Conservation (phyloP, 1,139 yeast genomes). For the Saccharomycopsis phalli region DNA sequence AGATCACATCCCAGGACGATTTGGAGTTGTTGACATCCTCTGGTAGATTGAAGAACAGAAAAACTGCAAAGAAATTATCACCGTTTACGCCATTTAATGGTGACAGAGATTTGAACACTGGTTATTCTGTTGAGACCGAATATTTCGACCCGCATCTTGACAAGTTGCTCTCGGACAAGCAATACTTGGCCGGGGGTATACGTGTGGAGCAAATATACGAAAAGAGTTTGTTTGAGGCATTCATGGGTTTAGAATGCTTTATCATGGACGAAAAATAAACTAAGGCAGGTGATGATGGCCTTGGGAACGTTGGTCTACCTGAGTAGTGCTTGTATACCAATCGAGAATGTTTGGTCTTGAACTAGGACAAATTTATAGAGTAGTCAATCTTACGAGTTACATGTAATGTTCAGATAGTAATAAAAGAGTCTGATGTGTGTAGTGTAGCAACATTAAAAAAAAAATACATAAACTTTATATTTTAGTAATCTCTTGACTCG, state of each 20-base stretch:
- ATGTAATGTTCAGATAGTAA: no score
- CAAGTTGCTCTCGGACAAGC: conserved; percentile 53
- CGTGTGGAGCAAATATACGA: conserved; percentile 59
- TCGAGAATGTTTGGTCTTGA: no score
- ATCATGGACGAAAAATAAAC: conserved; percentile 65
- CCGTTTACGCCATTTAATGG: conserved; percentile 96
- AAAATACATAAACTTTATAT: no score
- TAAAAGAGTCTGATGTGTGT: no score
- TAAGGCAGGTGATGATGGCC: no score
- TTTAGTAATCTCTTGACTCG: no score
- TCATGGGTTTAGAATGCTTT: conserved; percentile 78
- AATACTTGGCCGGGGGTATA: conserved; percentile 83
- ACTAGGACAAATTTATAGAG: no score
- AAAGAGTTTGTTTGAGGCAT: conserved; percentile 79
- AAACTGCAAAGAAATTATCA: conserved; percentile 25
- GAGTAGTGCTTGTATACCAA: no score
- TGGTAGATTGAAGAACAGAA: conserved; percentile 22
- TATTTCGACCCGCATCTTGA: conserved; percentile 58
- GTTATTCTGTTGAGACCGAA: conserved; percentile 36
- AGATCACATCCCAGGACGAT: conserved; percentile 27
- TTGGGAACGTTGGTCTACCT: no score
- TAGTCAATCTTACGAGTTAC: no score
- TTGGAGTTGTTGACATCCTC: conserved; percentile 32
- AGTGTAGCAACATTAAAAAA: no score
- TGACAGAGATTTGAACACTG: conserved; percentile 53